Evolutionary conservation across 768 basidiomycete species (phyloP).

Genomic region (Amanita jacksonii): DNA sequence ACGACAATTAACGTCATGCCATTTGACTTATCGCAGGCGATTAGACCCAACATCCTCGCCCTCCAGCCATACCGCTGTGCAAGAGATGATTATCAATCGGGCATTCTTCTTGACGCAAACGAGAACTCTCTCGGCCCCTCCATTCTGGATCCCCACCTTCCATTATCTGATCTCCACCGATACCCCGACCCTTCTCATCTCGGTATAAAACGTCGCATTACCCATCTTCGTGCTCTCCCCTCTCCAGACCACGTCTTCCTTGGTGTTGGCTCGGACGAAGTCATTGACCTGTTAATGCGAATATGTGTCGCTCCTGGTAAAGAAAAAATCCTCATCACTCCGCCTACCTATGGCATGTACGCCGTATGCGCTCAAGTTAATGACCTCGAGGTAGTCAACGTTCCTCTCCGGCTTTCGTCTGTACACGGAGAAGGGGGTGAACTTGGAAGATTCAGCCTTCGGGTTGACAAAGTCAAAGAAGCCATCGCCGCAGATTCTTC

Average conservation of each 20-base stretch:
- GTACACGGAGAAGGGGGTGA: slow-evolving; percentile 65
- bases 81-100: slow-evolving; percentile 86
- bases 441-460: slow-evolving; percentile 61
- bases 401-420: slow-evolving; percentile 55
- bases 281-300: slow-evolving; percentile 90
- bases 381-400: slow-evolving; percentile 75
- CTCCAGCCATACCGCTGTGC: slow-evolving; percentile 93
- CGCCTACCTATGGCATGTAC: slow-evolving; percentile 99
- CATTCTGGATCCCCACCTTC: slow-evolving; percentile 23
- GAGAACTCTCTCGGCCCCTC: slow-evolving; percentile 93
- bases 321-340: slow-evolving; percentile 82
- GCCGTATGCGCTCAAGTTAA: slow-evolving; percentile 91
- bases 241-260: slow-evolving; percentile 69
- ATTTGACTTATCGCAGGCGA: slow-evolving; percentile 28
- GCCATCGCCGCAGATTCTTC: slow-evolving; percentile 57
- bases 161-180: slow-evolving; percentile 61
- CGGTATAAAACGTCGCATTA: slow-evolving; percentile 68
- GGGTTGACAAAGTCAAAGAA: slow-evolving; percentile 68
- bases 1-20: slow-evolving; percentile 1
- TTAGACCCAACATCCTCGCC: slow-evolving; percentile 90
- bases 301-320: slow-evolving; percentile 71
- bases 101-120: slow-evolving; percentile 94
- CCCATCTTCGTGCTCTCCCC: slow-evolving; percentile 60
- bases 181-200: slow-evolving; percentile 92
- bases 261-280: slow-evolving; percentile 95